These are phyloP conservation scores for Trichoderma citrinoviride DNA, from an alignment of 2,329 filamentous ascomycete genomes.

Conservation along the genomic window DNA sequence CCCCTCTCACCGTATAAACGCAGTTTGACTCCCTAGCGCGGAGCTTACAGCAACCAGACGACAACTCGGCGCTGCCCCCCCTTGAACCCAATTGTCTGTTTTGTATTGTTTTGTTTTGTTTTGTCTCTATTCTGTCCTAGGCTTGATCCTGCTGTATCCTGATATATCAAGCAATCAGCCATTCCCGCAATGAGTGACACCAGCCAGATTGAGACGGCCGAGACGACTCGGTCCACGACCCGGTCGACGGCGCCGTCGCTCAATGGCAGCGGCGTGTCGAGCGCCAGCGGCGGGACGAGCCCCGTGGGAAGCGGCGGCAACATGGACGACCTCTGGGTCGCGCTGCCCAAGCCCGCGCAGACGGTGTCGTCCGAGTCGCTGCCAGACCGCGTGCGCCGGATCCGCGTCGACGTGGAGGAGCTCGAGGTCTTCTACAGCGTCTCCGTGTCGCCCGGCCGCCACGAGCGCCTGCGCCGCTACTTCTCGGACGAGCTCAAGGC, in stretches of 20 bases:
- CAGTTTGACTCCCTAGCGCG: slow-evolving; percentile 7
- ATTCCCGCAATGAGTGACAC: neutral
- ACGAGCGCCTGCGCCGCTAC: slow-evolving; percentile 41
- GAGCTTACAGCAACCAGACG: slow-evolving; percentile 14
- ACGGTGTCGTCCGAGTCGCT: slow-evolving; percentile 34
- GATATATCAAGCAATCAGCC: neutral
- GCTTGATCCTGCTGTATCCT: neutral
- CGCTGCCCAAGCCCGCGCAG: slow-evolving; percentile 17
- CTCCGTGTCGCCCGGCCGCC: slow-evolving; percentile 42
- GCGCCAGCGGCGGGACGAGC: slow-evolving; percentile 9
- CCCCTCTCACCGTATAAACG: slow-evolving; percentile 6
- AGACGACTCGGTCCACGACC: neutral
- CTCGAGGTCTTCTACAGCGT: slow-evolving; percentile 50
- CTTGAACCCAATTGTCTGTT: too few relatives aligned
- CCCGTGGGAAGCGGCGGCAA: slow-evolving; percentile 4
- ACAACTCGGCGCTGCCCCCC: neutral
- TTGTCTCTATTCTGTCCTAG: neutral
- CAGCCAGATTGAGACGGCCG: neutral
- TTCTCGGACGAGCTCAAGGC: slow-evolving; percentile 41
- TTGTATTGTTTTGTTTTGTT: too few relatives aligned
- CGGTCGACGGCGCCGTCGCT: slow-evolving; percentile 9
- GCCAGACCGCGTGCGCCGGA: slow-evolving; percentile 43
- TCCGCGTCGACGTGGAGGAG: slow-evolving; percentile 46
- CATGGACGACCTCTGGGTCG: slow-evolving; percentile 27
- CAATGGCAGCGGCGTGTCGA: neutral